These are phyloP conservation scores for Wolfiporia cocos DNA, from an alignment of 1,284 basidiomycete species.

Conservation along the genomic window DNA sequence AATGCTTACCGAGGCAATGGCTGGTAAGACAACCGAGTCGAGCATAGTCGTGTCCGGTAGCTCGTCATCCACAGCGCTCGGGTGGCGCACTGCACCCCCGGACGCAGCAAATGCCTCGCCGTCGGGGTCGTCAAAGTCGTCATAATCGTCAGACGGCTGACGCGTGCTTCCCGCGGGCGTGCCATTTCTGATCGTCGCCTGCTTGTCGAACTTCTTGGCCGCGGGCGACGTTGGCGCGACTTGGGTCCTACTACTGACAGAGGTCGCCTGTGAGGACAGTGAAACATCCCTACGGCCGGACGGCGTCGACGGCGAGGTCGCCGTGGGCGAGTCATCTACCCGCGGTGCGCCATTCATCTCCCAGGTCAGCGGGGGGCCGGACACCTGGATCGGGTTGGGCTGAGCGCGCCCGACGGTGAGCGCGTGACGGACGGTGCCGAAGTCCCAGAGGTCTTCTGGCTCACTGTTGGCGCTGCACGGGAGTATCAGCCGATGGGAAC, in stretches of 20 bases:
- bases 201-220: slow-evolving; percentile 44
- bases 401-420: slow-evolving; percentile 59
- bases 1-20: slow-evolving; percentile 78
- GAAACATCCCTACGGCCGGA: slow-evolving; percentile 20
- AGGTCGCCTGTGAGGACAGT: slow-evolving; percentile 28
- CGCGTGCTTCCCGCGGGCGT: slow-evolving; percentile 24
- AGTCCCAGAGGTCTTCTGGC: slow-evolving; percentile 90
- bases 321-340: slow-evolving; percentile 19
- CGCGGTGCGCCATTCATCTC: slow-evolving; percentile 61
- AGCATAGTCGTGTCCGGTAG: slow-evolving; percentile 85
- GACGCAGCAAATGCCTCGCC: slow-evolving; percentile 32
- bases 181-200: slow-evolving; percentile 59
- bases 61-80: slow-evolving; percentile 42
- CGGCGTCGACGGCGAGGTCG: slow-evolving; percentile 21
- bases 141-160: slow-evolving; percentile 57
- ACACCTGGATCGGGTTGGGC: slow-evolving; percentile 44
- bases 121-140: slow-evolving; percentile 55
- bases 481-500: slow-evolving; percentile 1
- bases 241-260: slow-evolving; percentile 47
- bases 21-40: slow-evolving; percentile 91
- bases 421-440: slow-evolving; percentile 80
- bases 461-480: slow-evolving; percentile 48
- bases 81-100: slow-evolving; percentile 19
- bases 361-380: slow-evolving; percentile 69
- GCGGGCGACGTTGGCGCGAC: slow-evolving; percentile 45